phyloP scores from a whole-genome alignment of 2,329 filamentous ascomycete species.

The Colletotrichum sp. region DNA sequence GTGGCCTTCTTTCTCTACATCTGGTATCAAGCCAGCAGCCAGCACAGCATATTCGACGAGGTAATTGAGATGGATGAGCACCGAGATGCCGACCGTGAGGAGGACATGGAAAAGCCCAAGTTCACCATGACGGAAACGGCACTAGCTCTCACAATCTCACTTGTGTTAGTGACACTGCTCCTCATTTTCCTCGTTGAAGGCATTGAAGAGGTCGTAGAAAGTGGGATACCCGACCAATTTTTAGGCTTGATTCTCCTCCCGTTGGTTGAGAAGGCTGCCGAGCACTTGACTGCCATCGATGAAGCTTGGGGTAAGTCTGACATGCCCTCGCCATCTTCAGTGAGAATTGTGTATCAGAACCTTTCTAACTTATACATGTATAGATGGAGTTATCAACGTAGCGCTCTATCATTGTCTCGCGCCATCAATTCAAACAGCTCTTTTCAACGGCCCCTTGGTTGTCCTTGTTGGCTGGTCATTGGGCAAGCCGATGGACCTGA shows the following conservation, averaged over 20 bases:
- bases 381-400: constrained; percentile 69
- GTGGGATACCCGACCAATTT: constrained; percentile 36
- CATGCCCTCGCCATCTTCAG: neutral
- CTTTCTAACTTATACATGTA: rapidly evolving
- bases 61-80: constrained; percentile 58
- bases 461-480: constrained; percentile 76
- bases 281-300: constrained; percentile 73
- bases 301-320: constrained; percentile 62
- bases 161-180: constrained; percentile 67
- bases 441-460: constrained; percentile 76
- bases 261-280: constrained; percentile 73
- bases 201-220: constrained; percentile 56
- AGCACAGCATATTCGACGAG: constrained; percentile 66
- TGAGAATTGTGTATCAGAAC: neutral
- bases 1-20: constrained; percentile 63
- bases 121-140: constrained; percentile 70
- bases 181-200: constrained; percentile 71
- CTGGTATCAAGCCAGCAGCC: constrained; percentile 68
- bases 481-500: constrained; percentile 68
- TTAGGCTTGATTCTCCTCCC: constrained; percentile 67
- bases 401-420: constrained; percentile 76
- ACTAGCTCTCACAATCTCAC: constrained; percentile 60
- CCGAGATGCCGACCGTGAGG: constrained; percentile 61
- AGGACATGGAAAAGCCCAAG: constrained; percentile 64
- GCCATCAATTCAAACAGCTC: constrained; percentile 76